A percentile compares a stretch with the other conserved stretches of the same genome.
phyloP scores from a whole-genome alignment of 1,139 yeast genomes.

The Sugiyamaella pinicola region DNA sequence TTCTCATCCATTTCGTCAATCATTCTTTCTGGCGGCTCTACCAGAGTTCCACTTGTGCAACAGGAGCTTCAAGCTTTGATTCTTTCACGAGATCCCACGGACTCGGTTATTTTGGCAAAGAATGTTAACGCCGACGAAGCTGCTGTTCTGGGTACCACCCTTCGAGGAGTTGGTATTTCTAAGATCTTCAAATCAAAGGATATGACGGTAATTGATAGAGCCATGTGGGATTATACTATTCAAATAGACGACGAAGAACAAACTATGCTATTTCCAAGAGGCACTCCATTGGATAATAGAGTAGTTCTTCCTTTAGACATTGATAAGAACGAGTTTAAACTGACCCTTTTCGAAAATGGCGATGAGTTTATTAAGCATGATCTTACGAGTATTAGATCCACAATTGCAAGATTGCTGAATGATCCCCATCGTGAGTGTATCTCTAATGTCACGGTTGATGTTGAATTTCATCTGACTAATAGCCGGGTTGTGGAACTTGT shows the following conservation, averaged over 20 bases:
- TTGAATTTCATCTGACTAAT: slow-evolving; percentile 33
- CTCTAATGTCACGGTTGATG: slow-evolving; percentile 33
- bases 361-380: slow-evolving; percentile 47
- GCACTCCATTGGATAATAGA: slow-evolving; percentile 36
- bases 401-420: slow-evolving; percentile 31
- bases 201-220: slow-evolving; percentile 60
- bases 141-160: slow-evolving; percentile 84
- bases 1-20: slow-evolving; percentile 58
- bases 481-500: slow-evolving; percentile 38
- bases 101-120: slow-evolving; percentile 58
- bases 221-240: slow-evolving; percentile 45
- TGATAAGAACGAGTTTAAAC: slow-evolving; percentile 36
- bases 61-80: slow-evolving; percentile 52
- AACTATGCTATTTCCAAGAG: slow-evolving; percentile 37
- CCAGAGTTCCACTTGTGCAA: slow-evolving; percentile 88
- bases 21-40: slow-evolving; percentile 86
- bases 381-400: slow-evolving; percentile 33
- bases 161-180: slow-evolving; percentile 70
- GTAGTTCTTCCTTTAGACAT: slow-evolving; percentile 24
- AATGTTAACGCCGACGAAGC: slow-evolving; percentile 96
- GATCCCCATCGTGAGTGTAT: slow-evolving; percentile 32
- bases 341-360: slow-evolving; percentile 61
- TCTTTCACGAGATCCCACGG: slow-evolving; percentile 37
- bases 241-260: slow-evolving; percentile 30
- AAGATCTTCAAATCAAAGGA: slow-evolving; percentile 64